phyloP scores from a whole-genome alignment of 768 basidiomycete species.

The Tricholoma sp. region DNA sequence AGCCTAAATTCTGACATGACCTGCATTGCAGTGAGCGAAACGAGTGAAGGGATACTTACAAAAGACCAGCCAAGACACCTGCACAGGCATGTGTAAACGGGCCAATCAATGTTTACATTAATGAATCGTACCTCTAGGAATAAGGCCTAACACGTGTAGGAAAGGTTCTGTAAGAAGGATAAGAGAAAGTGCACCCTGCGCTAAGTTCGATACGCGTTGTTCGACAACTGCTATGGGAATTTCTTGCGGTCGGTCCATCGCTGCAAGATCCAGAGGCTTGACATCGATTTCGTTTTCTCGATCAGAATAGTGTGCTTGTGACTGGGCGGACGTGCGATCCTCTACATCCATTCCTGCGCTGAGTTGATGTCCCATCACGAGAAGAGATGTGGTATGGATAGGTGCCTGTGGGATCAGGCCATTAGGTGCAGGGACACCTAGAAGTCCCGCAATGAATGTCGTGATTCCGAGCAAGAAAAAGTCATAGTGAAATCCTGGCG shows the following conservation, averaged over 20 bases:
- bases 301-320: constrained; percentile 6
- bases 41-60: constrained; percentile 45
- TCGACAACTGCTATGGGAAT: constrained; percentile 78
- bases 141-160: constrained; percentile 70
- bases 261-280: constrained; percentile 1
- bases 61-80: constrained; percentile 80
- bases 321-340: constrained; percentile 14
- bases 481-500: constrained; percentile 82
- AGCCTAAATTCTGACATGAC: background rate
- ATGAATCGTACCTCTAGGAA: constrained; percentile 55
- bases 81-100: background rate
- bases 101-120: background rate
- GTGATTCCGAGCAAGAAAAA: constrained; percentile 90
- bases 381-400: constrained; percentile 83
- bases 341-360: constrained; percentile 35
- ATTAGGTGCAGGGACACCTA: constrained; percentile 85
- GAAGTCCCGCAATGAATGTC: constrained; percentile 83
- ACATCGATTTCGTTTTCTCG: constrained; percentile 9
- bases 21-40: background rate
- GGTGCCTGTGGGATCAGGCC: constrained; percentile 85
- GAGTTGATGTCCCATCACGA: constrained; percentile 51
- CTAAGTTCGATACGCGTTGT: constrained; percentile 89
- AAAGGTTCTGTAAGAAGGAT: constrained; percentile 81
- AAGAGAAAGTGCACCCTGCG: constrained; percentile 75
- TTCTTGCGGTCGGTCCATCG: constrained; percentile 24